A percentile compares a stretch with the other conserved stretches of the same genome.
Conservation (phyloP, 2,329 filamentous ascomycete species). For the Arthrobotrys megalospora region DNA sequence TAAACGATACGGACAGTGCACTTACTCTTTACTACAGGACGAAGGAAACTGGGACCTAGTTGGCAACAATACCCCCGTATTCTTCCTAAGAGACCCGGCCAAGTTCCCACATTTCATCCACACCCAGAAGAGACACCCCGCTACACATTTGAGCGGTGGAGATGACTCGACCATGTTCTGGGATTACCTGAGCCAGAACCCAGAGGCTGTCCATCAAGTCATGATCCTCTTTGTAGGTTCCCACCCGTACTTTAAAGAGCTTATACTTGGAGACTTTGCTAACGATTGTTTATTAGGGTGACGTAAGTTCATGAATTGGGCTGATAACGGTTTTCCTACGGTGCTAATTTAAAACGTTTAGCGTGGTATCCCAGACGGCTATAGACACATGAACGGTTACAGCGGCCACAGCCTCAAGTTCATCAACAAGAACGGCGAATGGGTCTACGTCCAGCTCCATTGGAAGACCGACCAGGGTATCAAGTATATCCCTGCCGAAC, state of each 20-base stretch:
- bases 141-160: slow-evolving; percentile 72
- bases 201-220: slow-evolving; percentile 71
- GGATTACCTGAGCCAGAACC: slow-evolving; percentile 71
- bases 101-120: slow-evolving; percentile 83
- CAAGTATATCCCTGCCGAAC: slow-evolving; percentile 68
- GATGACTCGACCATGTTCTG: slow-evolving; percentile 80
- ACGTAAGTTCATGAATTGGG: slow-evolving; percentile 29
- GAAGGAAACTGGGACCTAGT: slow-evolving; percentile 83
- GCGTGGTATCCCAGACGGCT: slow-evolving; percentile 58
- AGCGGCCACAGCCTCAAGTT: slow-evolving; percentile 70
- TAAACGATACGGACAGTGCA: not conserved
- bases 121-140: slow-evolving; percentile 81
- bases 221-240: slow-evolving; percentile 72
- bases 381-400: slow-evolving; percentile 59
- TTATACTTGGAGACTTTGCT: slow-evolving; percentile 66
- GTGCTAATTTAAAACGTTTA: slow-evolving; percentile 21
- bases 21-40: slow-evolving; percentile 66
- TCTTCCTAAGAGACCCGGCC: slow-evolving; percentile 81
- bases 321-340: not conserved
- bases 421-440: slow-evolving; percentile 69
- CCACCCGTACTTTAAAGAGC: slow-evolving; percentile 70
- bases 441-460: slow-evolving; percentile 71
- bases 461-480: slow-evolving; percentile 70
- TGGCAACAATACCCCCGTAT: slow-evolving; percentile 81
- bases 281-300: slow-evolving; percentile 44